Conservation (phyloP, 2,329 filamentous ascomycete species). For the Didymella sp. region DNA sequence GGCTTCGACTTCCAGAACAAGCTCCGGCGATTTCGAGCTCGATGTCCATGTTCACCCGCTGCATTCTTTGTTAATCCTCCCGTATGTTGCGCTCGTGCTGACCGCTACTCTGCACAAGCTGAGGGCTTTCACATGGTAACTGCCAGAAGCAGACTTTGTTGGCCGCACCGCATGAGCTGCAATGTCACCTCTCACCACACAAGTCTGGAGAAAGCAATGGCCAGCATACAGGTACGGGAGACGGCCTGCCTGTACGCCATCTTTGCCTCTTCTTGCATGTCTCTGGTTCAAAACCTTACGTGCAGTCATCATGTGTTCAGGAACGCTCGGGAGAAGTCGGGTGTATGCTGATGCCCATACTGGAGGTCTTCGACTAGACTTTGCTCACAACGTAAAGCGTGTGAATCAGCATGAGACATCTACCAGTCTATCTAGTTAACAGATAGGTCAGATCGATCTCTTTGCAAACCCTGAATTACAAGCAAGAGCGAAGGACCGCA, state of each 20-base stretch:
- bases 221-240: not conserved
- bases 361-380: not conserved
- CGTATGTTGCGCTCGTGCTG: slow-evolving; percentile 1
- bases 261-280: not conserved
- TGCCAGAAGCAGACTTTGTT: slow-evolving; percentile 2
- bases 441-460: not conserved
- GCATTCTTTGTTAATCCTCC: not conserved
- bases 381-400: not conserved
- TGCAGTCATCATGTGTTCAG: not conserved
- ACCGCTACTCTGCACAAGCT: slow-evolving; percentile 19
- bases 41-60: not conserved
- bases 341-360: not conserved
- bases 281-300: not conserved
- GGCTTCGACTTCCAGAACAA: not conserved
- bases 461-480: not conserved
- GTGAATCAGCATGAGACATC: not conserved
- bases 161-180: slow-evolving; percentile 8
- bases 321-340: slow-evolving; percentile 8
- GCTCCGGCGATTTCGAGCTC: not conserved
- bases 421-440: not conserved
- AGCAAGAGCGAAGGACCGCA: not conserved
- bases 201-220: not conserved
- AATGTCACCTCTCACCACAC: not conserved
- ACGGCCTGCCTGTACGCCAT: not conserved
- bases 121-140: not conserved